phyloP scores from a whole-genome alignment of 371 early-diverging fungal genomes.

The Amoeboradix gromovi region DNA sequence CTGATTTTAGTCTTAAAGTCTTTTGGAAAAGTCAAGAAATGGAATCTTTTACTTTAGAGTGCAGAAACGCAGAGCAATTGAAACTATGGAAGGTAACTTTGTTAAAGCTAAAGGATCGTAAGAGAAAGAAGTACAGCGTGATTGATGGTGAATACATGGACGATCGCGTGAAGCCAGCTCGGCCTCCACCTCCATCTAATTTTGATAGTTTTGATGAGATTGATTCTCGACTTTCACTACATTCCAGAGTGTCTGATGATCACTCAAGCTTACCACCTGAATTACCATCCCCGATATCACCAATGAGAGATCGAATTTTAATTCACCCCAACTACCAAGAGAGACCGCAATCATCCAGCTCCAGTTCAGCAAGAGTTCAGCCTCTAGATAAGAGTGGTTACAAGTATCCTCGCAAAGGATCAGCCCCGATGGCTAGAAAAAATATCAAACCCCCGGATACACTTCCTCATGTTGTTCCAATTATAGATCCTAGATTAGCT shows the following conservation, averaged over 20 bases:
- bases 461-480: neutral
- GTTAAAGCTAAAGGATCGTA: neutral
- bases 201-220: neutral
- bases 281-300: neutral
- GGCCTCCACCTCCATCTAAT: neutral
- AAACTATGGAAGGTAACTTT: slow-evolving; percentile 49
- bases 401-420: neutral
- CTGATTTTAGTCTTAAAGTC: slow-evolving; percentile 26
- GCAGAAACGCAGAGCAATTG: slow-evolving; percentile 62
- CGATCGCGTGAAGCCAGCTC: neutral
- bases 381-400: too few species aligned
- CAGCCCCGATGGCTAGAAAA: neutral
- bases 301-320: too few species aligned
- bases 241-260: neutral
- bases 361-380: too few species aligned
- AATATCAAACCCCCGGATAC: neutral
- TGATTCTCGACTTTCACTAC: neutral
- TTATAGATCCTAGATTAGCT: neutral
- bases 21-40: slow-evolving; percentile 39
- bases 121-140: neutral
- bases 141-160: neutral
- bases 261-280: neutral
- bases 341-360: neutral
- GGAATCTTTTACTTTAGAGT: slow-evolving; percentile 45
- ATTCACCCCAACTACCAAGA: neutral